Evolutionary conservation across 495 filamentous ascomycete genomes (phyloP), one percentile per base, ranked within the genome.

Genomic region (Talaromyces proteolyticus): DNA sequence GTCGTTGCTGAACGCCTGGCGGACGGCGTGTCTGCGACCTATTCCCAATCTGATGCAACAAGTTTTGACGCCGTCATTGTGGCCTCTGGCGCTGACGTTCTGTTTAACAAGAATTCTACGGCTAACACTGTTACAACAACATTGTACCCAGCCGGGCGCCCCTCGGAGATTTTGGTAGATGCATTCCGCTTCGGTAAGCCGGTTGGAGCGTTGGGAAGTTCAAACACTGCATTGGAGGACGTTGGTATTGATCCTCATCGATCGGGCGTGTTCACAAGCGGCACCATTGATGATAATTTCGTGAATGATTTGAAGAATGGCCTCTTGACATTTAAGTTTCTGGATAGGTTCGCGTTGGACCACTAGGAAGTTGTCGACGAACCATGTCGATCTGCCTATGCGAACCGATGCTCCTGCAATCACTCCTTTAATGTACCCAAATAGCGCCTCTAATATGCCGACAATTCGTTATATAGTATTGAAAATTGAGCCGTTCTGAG

Each of bases 161-260:
- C 73, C 62, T 51, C 75, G 5, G 77, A 87, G 67, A 85, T 90
- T 38, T 60, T 90, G 19, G 49, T 66, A n/a, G 77, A 82, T 64
- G 84, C 72, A 0, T 91, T 79, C 69, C 66, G 77, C 1, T 89
- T 81, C 66, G 87, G 86, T 5, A 91, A 91, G 75, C 79, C 87
- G 0, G 74, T 91, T 36, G 83, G 65, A 4, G 82, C 77, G 1
- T 50, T 88, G 2, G 86, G 86, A 0, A 64, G 58, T 38, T 73
- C 59, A 0, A 53, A 53, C 34, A 58, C 48, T 5, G 76, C 70
- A 17, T 61, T 89, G 6, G 43, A 55, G 3, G 54, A 63, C 4
- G 72, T 65, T n/a, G 68, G 70, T 10, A 67, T 80, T 44, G 39
- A 52, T 8, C 38, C 50, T 2, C 47, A 57, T 1, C 60, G 63